phyloP scores from a whole-genome alignment of 331 rosid species.

The Malus hybrid region DNA sequence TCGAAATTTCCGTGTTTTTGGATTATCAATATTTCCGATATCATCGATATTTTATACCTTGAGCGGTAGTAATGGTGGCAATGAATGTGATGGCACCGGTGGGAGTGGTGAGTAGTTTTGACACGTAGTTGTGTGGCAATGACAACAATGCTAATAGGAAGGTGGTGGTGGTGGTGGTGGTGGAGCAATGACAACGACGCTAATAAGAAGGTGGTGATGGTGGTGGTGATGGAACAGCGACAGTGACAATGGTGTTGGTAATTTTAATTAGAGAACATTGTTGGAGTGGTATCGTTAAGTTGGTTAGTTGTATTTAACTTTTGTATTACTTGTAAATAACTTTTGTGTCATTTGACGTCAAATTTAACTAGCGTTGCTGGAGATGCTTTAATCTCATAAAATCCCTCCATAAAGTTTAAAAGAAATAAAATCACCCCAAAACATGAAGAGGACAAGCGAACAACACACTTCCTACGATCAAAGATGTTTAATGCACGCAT shows the following conservation, averaged over 20 bases:
- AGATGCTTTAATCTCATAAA: too few species aligned
- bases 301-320: too few species aligned
- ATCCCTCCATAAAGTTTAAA: too few species aligned
- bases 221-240: background rate
- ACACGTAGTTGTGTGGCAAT: background rate
- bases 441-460: background rate
- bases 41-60: too few species aligned
- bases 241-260: background rate
- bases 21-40: too few species aligned
- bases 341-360: too few species aligned
- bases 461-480: background rate
- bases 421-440: too few species aligned
- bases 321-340: too few species aligned
- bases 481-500: background rate
- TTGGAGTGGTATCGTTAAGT: background rate
- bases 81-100: background rate
- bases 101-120: background rate
- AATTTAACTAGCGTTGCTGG: too few species aligned
- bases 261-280: background rate
- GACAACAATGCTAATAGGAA: too few species aligned
- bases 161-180: background rate
- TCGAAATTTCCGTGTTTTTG: too few species aligned
- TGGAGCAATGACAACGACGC: background rate
- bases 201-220: background rate
- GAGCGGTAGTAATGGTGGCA: background rate